These are phyloP conservation scores for Abrus precatorius DNA, from an alignment of 306 rosid species.

Conservation along the genomic window DNA sequence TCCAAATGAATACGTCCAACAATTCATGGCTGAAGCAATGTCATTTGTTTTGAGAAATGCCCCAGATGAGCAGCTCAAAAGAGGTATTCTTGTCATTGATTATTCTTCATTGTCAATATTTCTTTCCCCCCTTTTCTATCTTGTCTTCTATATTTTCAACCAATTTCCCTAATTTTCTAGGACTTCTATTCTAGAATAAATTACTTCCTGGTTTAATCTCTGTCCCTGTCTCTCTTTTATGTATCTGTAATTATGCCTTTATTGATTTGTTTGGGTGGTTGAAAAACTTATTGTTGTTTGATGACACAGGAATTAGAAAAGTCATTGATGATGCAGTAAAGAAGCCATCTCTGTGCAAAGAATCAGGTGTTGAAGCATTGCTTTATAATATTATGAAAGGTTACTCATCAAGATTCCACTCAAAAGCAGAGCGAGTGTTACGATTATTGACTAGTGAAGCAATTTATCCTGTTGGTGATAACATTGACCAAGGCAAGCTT, in stretches of 20 bases:
- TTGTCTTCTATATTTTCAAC: slow-evolving; percentile 1
- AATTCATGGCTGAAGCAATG: slow-evolving; percentile 84
- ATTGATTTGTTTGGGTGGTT: slow-evolving; percentile 35
- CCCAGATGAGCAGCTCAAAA: slow-evolving; percentile 72
- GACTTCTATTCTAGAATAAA: not conserved
- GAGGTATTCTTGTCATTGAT: slow-evolving; percentile 63
- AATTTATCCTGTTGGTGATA: slow-evolving; percentile 54
- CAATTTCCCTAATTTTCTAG: not conserved
- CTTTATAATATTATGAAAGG: slow-evolving; percentile 76
- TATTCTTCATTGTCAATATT: slow-evolving; percentile 1
- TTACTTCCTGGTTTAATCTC: slow-evolving; percentile 21
- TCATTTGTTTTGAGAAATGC: slow-evolving; percentile 86
- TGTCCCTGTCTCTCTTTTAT: not conserved
- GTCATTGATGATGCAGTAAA: slow-evolving; percentile 68
- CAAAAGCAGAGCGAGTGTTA: slow-evolving; percentile 81
- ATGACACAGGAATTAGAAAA: slow-evolving; percentile 54
- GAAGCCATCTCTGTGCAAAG: slow-evolving; percentile 65
- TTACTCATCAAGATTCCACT: slow-evolving; percentile 83
- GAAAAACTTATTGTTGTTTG: slow-evolving; percentile 7
- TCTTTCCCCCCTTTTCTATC: not conserved
- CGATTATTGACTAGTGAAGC: slow-evolving; percentile 62
- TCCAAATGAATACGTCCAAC: slow-evolving; percentile 79
- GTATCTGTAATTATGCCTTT: not conserved
- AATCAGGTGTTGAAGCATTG: slow-evolving; percentile 70
- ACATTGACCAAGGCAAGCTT: slow-evolving; percentile 63